Conservation (phyloP, 2,329 filamentous ascomycete genomes). For the Chaetomiaceae sp. region DNA sequence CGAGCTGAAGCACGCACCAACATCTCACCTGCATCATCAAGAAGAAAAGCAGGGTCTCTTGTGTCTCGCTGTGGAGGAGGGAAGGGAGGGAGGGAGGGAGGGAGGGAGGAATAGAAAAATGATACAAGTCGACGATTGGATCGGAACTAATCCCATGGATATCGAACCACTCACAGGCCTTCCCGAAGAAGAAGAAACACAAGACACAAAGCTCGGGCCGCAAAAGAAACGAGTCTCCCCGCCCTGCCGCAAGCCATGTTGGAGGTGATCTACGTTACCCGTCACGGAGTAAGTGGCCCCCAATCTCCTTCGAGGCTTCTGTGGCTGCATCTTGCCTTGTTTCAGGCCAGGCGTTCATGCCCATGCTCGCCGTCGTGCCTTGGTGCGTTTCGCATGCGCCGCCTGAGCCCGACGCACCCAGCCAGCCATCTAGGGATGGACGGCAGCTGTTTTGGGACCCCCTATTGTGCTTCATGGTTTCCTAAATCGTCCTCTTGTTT, state of each 20-base stretch:
- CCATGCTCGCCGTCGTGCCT: too few species aligned
- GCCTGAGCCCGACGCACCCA: neutral
- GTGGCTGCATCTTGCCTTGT: slow-evolving; percentile 1
- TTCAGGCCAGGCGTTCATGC: neutral
- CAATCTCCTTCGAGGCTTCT: neutral
- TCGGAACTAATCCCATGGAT: neutral
- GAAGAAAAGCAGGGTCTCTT: too few species aligned
- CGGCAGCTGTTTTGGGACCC: neutral
- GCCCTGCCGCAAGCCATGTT: slow-evolving; percentile 46
- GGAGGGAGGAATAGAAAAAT: too few species aligned
- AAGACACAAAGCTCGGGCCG: neutral
- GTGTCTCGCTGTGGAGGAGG: too few species aligned
- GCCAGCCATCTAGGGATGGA: neutral
- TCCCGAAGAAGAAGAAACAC: neutral
- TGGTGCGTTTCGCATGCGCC: neutral
- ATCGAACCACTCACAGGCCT: neutral
- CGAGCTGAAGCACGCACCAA: slow-evolving; percentile 7
- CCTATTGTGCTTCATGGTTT: neutral
- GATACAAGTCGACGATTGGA: neutral
- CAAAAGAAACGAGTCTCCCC: neutral
- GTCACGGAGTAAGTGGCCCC: slow-evolving; percentile 62
- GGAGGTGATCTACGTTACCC: slow-evolving; percentile 67
- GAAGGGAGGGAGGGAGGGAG: too few species aligned
- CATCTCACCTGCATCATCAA: neutral
- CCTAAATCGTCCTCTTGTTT: neutral